Conservation (phyloP, 1,284 basidiomycete genomes). For the Gomphus bonarii region DNA sequence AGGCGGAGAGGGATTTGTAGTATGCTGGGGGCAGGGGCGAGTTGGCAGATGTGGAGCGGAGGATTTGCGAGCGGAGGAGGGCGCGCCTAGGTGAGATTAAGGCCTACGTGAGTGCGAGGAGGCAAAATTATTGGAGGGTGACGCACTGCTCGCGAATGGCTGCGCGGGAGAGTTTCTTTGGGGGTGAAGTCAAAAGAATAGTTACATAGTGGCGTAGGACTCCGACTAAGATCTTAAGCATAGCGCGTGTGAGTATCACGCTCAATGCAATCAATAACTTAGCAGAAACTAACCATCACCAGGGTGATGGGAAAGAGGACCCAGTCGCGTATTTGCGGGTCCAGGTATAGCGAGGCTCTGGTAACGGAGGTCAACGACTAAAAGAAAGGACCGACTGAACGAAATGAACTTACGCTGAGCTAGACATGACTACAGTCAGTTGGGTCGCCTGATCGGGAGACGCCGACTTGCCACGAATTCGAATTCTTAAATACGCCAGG, state of each 20-base stretch:
- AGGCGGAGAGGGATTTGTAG: constrained; percentile 68
- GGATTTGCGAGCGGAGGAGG: constrained; percentile 70
- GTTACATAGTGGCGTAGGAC: constrained; percentile 92
- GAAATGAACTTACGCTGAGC: constrained; percentile 2
- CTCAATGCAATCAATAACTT: neutral
- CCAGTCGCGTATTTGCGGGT: constrained; percentile 90
- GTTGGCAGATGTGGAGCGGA: constrained; percentile 69
- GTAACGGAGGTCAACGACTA: neutral
- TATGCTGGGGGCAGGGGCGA: constrained; percentile 70
- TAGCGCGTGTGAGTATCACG: neutral
- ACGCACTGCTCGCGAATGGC: constrained; percentile 92
- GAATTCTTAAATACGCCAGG: no score
- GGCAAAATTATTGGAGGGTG: neutral
- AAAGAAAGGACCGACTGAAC: neutral
- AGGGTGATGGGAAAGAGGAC: constrained; percentile 95
- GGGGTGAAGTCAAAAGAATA: constrained; percentile 72
- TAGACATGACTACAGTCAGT: neutral
- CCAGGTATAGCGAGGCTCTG: constrained; percentile 76
- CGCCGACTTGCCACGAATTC: neutral
- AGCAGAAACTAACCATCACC: constrained; percentile 69
- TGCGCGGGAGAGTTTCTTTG: constrained; percentile 70
- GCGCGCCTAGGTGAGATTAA: constrained; percentile 52
- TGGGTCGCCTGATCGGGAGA: neutral
- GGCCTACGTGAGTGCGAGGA: neutral
- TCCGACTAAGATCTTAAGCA: constrained; percentile 78